Conservation (phyloP, 1,139 yeast genomes). For the Candida smagusa region DNA sequence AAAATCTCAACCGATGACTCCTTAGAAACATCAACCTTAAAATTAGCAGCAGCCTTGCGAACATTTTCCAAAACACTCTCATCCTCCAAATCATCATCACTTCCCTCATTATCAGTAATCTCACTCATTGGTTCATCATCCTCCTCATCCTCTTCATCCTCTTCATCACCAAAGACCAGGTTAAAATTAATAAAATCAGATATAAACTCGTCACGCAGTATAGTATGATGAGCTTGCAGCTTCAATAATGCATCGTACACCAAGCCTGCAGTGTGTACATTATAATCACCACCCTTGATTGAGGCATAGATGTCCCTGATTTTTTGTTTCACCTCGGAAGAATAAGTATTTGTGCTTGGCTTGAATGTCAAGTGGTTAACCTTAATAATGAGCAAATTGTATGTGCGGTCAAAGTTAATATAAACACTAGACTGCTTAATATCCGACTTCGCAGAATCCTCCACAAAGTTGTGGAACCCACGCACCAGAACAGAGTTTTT, state of each 20-base stretch:
- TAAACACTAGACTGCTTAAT: constrained; percentile 27
- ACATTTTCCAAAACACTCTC: constrained; percentile 5
- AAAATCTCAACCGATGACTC: constrained; percentile 17
- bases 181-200: constrained; percentile 31
- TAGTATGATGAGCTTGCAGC: constrained; percentile 15
- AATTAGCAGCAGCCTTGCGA: constrained; percentile 3
- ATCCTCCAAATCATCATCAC: constrained; percentile 17
- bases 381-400: constrained; percentile 27
- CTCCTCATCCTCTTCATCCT: constrained; percentile 12
- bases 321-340: constrained; percentile 11
- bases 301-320: constrained; percentile 11
- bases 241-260: constrained; percentile 26
- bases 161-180: constrained; percentile 13
- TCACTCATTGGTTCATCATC: constrained; percentile 10
- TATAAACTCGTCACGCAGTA: constrained; percentile 29
- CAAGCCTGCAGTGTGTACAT: constrained; percentile 23
- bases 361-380: constrained; percentile 20
- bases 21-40: constrained; percentile 1
- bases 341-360: constrained; percentile 15
- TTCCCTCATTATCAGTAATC: constrained; percentile 8
- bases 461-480: constrained; percentile 15
- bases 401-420: constrained; percentile 24
- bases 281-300: constrained; percentile 18
- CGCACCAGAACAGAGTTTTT: constrained; percentile 27
- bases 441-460: not conserved